These are phyloP conservation scores for Gynostemma pentaphyllum DNA, from an alignment of 306 rosid genomes.

Conservation along the genomic window DNA sequence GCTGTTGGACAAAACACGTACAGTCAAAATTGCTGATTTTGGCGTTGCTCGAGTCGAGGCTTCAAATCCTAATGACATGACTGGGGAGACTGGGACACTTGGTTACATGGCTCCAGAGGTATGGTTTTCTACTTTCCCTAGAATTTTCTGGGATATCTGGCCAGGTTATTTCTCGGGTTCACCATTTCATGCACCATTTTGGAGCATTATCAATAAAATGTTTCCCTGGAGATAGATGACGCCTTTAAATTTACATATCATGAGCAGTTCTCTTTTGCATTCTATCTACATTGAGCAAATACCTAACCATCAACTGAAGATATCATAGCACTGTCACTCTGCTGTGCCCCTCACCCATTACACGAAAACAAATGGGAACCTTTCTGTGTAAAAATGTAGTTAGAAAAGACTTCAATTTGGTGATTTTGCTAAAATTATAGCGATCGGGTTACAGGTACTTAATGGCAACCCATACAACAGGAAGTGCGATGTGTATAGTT, in stretches of 20 bases:
- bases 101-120: conserved; percentile 99
- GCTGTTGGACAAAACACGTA: conserved; percentile 78
- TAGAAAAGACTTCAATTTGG: not conserved
- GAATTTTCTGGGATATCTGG: not conserved
- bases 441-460: conserved; percentile 51
- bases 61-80: conserved; percentile 98
- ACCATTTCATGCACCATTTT: not conserved
- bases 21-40: conserved; percentile 89
- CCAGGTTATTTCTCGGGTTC: not conserved
- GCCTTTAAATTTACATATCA: no score
- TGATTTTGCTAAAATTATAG: not conserved
- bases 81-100: conserved; percentile 98
- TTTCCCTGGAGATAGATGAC: not conserved
- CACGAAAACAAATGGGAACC: not conserved
- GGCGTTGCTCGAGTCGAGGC: conserved; percentile 99
- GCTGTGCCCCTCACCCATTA: not conserved
- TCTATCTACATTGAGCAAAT: no score
- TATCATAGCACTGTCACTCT: no score
- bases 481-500: conserved; percentile 95
- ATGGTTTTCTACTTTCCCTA: not conserved
- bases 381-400: not conserved
- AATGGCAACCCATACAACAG: conserved; percentile 95
- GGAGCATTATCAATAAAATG: not conserved
- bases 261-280: no score
- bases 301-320: no score